Percentiles rank a stretch among this genome's conserved stretches.
Evolutionary conservation across 2,329 filamentous ascomycete species (phyloP).

Genomic region (Aspergillus sergii): DNA sequence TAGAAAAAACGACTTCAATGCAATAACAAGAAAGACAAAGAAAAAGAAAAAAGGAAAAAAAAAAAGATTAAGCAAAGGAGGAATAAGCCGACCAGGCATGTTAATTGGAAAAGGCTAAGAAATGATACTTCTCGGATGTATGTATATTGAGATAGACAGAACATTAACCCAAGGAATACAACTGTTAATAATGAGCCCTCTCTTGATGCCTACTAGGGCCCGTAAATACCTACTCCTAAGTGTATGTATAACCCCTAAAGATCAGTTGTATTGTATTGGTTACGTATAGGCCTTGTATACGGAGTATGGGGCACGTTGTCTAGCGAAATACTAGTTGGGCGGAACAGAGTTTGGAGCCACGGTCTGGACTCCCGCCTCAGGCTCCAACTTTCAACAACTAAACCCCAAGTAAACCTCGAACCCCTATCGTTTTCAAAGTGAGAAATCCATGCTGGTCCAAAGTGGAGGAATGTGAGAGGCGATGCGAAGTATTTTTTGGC

Average conservation of each 20-base stretch:
- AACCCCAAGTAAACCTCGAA: neutral
- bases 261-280: neutral
- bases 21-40: conserved; percentile 4
- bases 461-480: neutral
- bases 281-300: neutral
- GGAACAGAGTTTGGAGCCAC: neutral
- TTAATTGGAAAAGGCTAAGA: conserved; percentile 5
- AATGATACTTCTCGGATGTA: neutral
- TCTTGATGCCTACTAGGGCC: neutral
- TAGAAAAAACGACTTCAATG: conserved; percentile 12
- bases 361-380: conserved; percentile 1
- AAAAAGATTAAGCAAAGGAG: neutral
- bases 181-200: neutral
- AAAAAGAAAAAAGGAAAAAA: too few relatives aligned
- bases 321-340: neutral
- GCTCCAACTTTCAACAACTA: neutral
- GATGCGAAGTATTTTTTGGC: neutral
- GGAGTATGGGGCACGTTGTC: neutral
- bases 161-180: neutral
- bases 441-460: neutral
- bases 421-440: neutral
- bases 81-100: conserved; percentile 2
- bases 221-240: neutral
- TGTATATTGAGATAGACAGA: conserved; percentile 2
- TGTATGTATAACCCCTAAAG: neutral